Percentiles rank a stretch among this genome's conserved stretches.
Evolutionary conservation across 768 basidiomycete species (phyloP).

Genomic region (Candolleomyces aberdarensis): DNA sequence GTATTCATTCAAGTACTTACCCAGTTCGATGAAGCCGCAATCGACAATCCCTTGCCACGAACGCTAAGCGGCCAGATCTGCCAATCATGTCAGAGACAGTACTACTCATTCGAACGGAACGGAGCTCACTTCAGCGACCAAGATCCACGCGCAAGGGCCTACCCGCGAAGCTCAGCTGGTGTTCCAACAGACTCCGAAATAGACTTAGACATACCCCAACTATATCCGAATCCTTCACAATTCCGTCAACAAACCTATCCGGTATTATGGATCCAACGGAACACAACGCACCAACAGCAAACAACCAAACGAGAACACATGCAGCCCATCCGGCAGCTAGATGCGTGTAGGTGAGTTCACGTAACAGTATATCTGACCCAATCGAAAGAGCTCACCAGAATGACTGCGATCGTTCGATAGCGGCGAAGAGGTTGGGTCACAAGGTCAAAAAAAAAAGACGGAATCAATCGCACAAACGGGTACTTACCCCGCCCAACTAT

Average conservation of each 20-base stretch:
- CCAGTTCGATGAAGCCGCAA: conserved; percentile 77
- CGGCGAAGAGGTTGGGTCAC: conserved; percentile 4
- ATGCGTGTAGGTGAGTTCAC: background rate
- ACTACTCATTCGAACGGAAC: background rate
- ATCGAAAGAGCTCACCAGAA: conserved; percentile 21
- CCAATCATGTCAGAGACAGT: background rate
- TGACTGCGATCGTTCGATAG: conserved; percentile 20
- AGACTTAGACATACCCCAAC: conserved; percentile 49
- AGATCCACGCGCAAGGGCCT: conserved; percentile 73
- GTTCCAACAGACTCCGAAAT: background rate
- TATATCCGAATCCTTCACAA: conserved; percentile 59
- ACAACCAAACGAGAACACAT: conserved; percentile 70
- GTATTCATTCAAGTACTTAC: conserved; percentile 28
- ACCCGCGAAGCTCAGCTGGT: background rate
- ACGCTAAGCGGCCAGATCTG: conserved; percentile 68
- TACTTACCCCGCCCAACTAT: conserved; percentile 50
- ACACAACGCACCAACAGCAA: conserved; percentile 51
- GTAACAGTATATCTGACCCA: too few relatives aligned
- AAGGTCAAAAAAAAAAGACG: background rate
- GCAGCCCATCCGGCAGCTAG: conserved; percentile 71
- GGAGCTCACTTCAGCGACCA: conserved; percentile 55
- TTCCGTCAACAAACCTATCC: background rate
- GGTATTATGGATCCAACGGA: background rate
- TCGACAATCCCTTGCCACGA: conserved; percentile 72
- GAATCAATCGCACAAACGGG: background rate